phyloP scores from a whole-genome alignment of 148 eudicot species.

The Fagopyrum homotropicum region DNA sequence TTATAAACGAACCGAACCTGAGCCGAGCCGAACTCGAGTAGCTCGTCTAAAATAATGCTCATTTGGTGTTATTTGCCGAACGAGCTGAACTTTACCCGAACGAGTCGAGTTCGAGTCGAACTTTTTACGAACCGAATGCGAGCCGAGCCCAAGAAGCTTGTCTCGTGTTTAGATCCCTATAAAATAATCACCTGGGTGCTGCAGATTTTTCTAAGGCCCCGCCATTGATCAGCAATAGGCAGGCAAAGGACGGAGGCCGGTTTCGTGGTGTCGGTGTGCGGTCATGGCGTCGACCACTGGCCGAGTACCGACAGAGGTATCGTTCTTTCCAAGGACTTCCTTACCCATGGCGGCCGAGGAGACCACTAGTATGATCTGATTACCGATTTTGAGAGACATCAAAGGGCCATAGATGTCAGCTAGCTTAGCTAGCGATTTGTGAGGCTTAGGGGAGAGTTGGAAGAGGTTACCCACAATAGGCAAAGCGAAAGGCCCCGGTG shows the following conservation, averaged over 20 bases:
- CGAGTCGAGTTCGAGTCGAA: no score
- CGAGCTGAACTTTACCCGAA: no score
- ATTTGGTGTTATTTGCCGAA: no score
- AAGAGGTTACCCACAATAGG: not conserved
- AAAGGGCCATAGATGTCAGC: slow-evolving; percentile 5
- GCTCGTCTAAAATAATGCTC: no score
- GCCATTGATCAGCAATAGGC: not conserved
- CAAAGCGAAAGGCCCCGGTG: slow-evolving; percentile 3
- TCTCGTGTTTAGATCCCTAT: no score
- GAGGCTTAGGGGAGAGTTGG: not conserved
- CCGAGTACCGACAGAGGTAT: not conserved
- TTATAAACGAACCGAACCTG: no score
- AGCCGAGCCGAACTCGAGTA: no score
- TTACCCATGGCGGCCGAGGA: not conserved
- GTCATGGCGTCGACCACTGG: not conserved
- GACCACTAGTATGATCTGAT: not conserved
- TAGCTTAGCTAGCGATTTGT: not conserved
- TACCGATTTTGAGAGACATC: not conserved
- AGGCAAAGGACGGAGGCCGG: not conserved
- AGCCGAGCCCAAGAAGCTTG: no score
- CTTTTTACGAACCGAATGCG: no score
- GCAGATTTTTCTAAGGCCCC: not conserved
- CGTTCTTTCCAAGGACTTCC: slow-evolving; percentile 1
- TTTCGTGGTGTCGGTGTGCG: not conserved
- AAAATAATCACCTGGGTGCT: not conserved